phyloP scores from a whole-genome alignment of 768 basidiomycete genomes.

The Pisolithus orientalis region DNA sequence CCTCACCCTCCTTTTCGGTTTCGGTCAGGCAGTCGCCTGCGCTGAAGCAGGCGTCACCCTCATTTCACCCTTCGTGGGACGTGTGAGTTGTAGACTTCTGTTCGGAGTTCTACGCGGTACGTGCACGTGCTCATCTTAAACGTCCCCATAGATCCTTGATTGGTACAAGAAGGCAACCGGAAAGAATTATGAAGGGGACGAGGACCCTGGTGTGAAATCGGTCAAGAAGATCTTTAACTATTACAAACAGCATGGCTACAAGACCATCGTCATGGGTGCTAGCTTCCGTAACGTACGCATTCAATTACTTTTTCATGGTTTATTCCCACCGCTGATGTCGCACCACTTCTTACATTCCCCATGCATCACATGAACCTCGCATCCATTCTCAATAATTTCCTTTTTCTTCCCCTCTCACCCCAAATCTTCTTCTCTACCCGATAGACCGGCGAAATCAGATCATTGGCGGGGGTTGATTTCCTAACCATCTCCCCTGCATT shows the following conservation, averaged over 20 bases:
- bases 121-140: too few species aligned
- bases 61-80: conserved; percentile 99
- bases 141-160: conserved; percentile 75
- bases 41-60: conserved; percentile 97
- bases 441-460: conserved; percentile 86
- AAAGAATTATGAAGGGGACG: conserved; percentile 82
- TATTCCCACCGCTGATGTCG: conserved; percentile 1
- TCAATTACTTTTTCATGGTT: not conserved
- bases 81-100: conserved; percentile 47
- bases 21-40: conserved; percentile 97
- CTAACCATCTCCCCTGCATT: conserved; percentile 89
- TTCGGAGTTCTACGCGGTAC: conserved; percentile 2
- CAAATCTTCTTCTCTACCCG: not conserved
- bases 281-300: conserved; percentile 92
- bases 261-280: conserved; percentile 99
- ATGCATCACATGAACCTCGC: too few species aligned
- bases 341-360: not conserved
- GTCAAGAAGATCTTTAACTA: conserved; percentile 99
- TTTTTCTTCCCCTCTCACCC: not conserved
- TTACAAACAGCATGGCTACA: conserved; percentile 98
- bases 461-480: conserved; percentile 95
- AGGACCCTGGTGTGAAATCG: conserved; percentile 92
- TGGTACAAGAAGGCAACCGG: conserved; percentile 96
- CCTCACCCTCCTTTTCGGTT: conserved; percentile 97
- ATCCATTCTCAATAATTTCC: not conserved